Evolutionary conservation across 2,329 filamentous ascomycete species (phyloP).

Genomic region (Aspergillus floridensis): DNA sequence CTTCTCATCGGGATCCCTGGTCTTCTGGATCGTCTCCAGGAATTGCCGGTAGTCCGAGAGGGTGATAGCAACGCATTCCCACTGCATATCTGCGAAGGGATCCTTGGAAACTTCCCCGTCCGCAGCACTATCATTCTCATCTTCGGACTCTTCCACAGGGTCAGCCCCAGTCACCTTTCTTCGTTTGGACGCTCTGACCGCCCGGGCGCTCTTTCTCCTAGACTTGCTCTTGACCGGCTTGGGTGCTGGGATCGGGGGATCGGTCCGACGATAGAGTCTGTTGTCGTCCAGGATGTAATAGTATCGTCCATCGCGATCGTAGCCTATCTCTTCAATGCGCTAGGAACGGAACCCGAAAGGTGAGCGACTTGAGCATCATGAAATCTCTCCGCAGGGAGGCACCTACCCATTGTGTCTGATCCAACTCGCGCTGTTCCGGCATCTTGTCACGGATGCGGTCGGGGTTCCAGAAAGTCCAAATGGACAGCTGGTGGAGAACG

Average conservation of each 20-base stretch:
- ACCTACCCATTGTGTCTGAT: constrained; percentile 80
- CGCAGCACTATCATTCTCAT: constrained; percentile 44
- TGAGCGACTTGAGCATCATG: not conserved
- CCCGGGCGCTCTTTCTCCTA: constrained; percentile 65
- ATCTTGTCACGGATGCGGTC: constrained; percentile 85
- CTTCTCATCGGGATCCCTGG: constrained; percentile 82
- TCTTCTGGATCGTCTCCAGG: constrained; percentile 68
- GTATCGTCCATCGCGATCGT: constrained; percentile 79
- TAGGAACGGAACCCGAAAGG: constrained; percentile 20
- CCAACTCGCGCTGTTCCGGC: constrained; percentile 74
- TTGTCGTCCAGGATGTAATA: constrained; percentile 95
- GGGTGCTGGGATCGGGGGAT: constrained; percentile 61
- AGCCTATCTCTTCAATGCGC: constrained; percentile 59
- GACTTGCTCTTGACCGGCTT: constrained; percentile 60
- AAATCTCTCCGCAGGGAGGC: not conserved
- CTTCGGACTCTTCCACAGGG: constrained; percentile 40
- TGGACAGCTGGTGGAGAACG: constrained; percentile 82
- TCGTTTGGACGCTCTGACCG: constrained; percentile 68
- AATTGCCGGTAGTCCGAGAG: constrained; percentile 73
- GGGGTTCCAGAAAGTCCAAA: constrained; percentile 83
- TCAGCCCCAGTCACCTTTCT: constrained; percentile 52
- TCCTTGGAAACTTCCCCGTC: constrained; percentile 49
- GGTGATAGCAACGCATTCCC: constrained; percentile 87
- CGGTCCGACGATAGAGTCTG: constrained; percentile 83
- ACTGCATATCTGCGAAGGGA: constrained; percentile 72